Base-by-base conservation (phyloP, 2,329 filamentous ascomycete genomes). In the Diaporthe vaccinii region DNA sequence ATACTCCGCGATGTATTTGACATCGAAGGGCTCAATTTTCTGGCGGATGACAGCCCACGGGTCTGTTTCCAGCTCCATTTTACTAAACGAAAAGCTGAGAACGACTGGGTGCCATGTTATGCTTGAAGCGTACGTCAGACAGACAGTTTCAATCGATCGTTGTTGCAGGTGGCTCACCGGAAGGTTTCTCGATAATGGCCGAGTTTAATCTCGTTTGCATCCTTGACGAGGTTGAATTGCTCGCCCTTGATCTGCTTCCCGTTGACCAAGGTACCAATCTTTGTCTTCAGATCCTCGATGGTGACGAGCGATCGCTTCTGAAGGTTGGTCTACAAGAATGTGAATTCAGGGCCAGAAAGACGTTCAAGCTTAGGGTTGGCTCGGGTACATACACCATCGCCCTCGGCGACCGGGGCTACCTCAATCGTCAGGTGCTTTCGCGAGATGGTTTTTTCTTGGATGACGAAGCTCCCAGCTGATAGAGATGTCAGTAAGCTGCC, bases 361-460 rank as follows among this genome's bases (percentile, higher is more conserved):
- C 6, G 71, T 73, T 67, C 75, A 6, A 20, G 31, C 3, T 36
- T 34, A 7, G 7, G n/a, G 61, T 7, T 28, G 34, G 41, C 36
- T 25, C 14, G 59, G n/a, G 25, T 58, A 81, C 89, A 76, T 87
- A 94, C 92, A 72, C 92, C 94, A 80, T 94, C 91, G 65, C 91
- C 93, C 20, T 91, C 85, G 55, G 87, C 85, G 51, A 96, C 93
- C 0, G 85, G 79, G 62, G 89, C 91, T 9, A 98, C 91, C 57
- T 91, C 89, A 69, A 99, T 92, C 44, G 92, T 92, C 78, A 98
- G 86, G 84, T 99, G 97, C 81, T 97, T 95, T 74, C 96, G 90
- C 44, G 97, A 99, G 67, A 99, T 94, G 1, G 93, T 93, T 80
- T 94, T 94, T 80, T 97, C 90, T 8, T 93, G 90, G 78, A 98